Evolutionary conservation across 768 basidiomycete species (phyloP), one percentile per base, ranked within the genome.

Genomic region (Lentinula raphanica): DNA sequence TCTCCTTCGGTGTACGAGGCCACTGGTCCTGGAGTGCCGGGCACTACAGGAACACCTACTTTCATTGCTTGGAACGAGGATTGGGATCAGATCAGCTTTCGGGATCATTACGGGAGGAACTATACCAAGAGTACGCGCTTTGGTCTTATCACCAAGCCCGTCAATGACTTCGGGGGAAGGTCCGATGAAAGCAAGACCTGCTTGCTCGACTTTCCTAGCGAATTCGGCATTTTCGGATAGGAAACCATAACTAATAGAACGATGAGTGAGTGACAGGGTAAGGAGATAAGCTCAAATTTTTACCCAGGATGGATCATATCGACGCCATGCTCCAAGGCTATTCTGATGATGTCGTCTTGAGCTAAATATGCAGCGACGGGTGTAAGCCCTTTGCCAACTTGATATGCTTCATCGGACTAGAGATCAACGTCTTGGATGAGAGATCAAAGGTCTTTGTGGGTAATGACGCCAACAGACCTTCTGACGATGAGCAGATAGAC

Each of bases 291-390:
- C 50, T 19, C 56, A 32, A 23, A 42, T 51, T 72, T 79, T 67
- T 64, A 94, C 92, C 95, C 94, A 11, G 94, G 97, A 74, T 98
- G 97, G 69, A 99, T 98, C 97, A 99, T 98, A 71, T 98, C 96
- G 25, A 99, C 97, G 25, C 93, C 95, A 72, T 98, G 94, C 73
- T 98, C 95, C 44, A 98, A 81, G n/a, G 94, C 93, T 63, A 94
- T 88, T 62, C 86, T 78, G 74, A 99, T 94, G 73, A 99, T 98
- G 67, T 97, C 94, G 65, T 98, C 94, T 71, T 98, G 95, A 2
- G 95, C 88, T 62, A 99, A 89, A 72, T 99, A 99, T 9, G 97
- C 97, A 17, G 80, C 97, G 39, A 99, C 97, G 31, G 97, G 97
- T 13, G 95, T 94, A 51, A 98, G 73, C 8, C 97, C 97, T 67